Percentiles rank a stretch among this genome's conserved stretches.
Conservation (phyloP, 1,139 yeast genomes). For the Diutina neorugosa region DNA sequence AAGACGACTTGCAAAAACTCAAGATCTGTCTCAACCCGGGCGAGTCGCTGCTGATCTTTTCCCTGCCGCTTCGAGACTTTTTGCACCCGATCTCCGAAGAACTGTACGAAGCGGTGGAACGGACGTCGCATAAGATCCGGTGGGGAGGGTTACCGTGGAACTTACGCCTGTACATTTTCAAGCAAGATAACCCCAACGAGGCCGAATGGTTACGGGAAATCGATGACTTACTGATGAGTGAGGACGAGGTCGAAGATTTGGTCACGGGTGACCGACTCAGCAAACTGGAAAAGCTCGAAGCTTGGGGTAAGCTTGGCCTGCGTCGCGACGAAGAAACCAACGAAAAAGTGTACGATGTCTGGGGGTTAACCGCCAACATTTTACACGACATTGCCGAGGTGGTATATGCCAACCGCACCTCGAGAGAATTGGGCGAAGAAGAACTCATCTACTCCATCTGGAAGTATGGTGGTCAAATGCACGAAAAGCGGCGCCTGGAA, state of each 20-base stretch:
- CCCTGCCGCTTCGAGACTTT: constrained; percentile 56
- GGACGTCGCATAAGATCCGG: constrained; percentile 25
- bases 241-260: constrained; percentile 25
- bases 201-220: constrained; percentile 52
- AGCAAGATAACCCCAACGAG: constrained; percentile 42
- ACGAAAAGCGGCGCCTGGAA: constrained; percentile 19
- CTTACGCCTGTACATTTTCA: constrained; percentile 48
- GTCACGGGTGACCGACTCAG: not conserved
- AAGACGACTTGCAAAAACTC: constrained; percentile 17
- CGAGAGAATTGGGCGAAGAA: constrained; percentile 45
- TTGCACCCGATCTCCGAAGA: constrained; percentile 28
- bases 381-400: constrained; percentile 65
- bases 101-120: constrained; percentile 32
- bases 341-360: constrained; percentile 51
- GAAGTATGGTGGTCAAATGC: constrained; percentile 35
- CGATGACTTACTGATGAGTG: constrained; percentile 39
- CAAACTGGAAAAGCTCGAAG: constrained; percentile 8
- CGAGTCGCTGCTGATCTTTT: constrained; percentile 55
- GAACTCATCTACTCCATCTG: constrained; percentile 47
- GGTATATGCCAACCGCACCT: constrained; percentile 18
- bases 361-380: constrained; percentile 90
- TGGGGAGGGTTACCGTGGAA: constrained; percentile 72
- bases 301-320: constrained; percentile 34
- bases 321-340: constrained; percentile 25
- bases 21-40: constrained; percentile 50